Conservation (phyloP, 345 rosid species). For the Nephelium lappaceum region DNA sequence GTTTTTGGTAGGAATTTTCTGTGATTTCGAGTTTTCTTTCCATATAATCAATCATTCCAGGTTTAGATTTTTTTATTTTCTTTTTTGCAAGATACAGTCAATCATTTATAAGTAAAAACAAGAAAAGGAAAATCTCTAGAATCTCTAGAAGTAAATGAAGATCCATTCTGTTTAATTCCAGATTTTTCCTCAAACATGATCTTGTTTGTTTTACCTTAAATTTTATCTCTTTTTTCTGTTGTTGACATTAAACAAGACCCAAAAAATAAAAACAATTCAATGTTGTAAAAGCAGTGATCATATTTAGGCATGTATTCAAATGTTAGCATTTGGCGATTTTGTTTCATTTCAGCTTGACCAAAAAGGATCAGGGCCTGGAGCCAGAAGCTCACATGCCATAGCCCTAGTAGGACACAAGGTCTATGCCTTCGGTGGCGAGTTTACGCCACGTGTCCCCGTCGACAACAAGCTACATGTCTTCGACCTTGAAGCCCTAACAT, state of each 20-base stretch:
- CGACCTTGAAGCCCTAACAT: constrained; percentile 57
- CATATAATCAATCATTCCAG: too few relatives aligned
- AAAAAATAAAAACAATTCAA: too few relatives aligned
- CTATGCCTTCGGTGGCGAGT: constrained; percentile 86
- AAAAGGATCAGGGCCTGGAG: constrained; percentile 79
- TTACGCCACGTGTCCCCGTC: constrained; percentile 80
- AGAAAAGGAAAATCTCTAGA: too few relatives aligned
- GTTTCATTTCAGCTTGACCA: constrained; percentile 60
- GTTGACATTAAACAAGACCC: too few relatives aligned
- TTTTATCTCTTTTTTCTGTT: too few relatives aligned
- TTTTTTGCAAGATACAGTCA: background rate
- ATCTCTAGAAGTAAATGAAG: too few relatives aligned
- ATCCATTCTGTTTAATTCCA: too few relatives aligned
- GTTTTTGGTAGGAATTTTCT: background rate
- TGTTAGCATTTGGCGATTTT: background rate
- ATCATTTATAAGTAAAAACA: too few relatives aligned
- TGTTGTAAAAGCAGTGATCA: background rate
- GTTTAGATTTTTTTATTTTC: background rate
- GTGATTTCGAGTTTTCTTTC: too few relatives aligned
- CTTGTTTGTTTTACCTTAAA: too few relatives aligned
- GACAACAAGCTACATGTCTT: constrained; percentile 78
- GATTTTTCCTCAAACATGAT: too few relatives aligned
- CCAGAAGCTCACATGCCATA: constrained; percentile 91
- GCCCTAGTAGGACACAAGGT: constrained; percentile 62
- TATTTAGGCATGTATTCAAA: background rate